Evolutionary conservation across 169 alveolate genomes (phyloP), one percentile per base, ranked within the genome.

Genomic region (Eimeria tenella): DNA sequence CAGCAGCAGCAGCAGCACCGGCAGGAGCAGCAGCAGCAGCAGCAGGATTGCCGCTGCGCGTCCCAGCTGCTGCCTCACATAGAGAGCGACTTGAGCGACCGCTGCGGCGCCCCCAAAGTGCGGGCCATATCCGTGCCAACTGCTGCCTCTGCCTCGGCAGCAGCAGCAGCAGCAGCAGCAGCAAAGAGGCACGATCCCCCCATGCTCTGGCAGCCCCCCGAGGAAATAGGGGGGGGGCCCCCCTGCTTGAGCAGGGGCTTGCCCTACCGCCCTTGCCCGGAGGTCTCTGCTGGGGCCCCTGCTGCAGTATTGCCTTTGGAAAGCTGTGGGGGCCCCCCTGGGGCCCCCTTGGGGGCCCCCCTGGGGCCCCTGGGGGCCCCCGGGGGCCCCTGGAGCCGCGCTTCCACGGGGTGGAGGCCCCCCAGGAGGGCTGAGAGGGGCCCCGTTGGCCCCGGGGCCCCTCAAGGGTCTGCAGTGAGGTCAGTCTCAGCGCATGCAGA

Each of bases 331-430:
- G 42, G 42, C 42, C 42, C 42, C 42, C 42, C 42, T 31, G 42
- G 42, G 42, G 42, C 42, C 42, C 42, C 42, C 42, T 2, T 31
- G 42, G 42, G 42, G 42, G 42, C 42, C 42, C 42, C 42, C 42
- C 42, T 31, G 42, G 42, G 42, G 42, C 74, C 74, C 21, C 17
- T 65, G 74, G 74, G 74, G 74, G 74, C 74, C 74, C 74, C 74
- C 8, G 11, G 17, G 23, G 31, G 74, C 10, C 10, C 74, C 25
- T 65, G 74, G 74, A 65, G 74, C 74, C 74, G 74, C 74, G 74
- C 74, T 9, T 65, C 74, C 21, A 65, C 74, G 17, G 74, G 74
- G 9, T 65, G 49, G 3, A 65, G 25, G 17, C 74, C 21, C 49
- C 21, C 21, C 17, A 65, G 74, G 74, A 31, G 74, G 21, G 42